Evolutionary conservation across 2,329 filamentous ascomycete species (phyloP), one percentile per base, ranked within the genome.

Genomic region (Fonsecaea pedrosoi): DNA sequence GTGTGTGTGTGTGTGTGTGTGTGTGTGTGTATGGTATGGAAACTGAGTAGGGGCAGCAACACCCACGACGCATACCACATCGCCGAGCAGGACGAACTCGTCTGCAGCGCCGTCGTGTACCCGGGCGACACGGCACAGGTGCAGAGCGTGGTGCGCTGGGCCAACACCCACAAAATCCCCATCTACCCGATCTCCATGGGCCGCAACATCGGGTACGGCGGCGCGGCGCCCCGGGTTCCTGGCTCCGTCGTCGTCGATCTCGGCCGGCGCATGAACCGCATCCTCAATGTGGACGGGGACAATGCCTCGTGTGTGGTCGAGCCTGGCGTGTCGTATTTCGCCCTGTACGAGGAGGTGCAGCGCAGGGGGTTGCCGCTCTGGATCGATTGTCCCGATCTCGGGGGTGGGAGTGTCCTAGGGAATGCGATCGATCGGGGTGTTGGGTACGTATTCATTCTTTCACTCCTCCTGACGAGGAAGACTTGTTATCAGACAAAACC

Each of bases 341-440:
- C 82, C 48, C 73, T 84, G 3, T 81, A 82, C 62, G 72, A 77
- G 10, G 77, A 81, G 68, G 80, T 82, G 62, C 75, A 77, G 32
- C 75, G 78, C 57, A 66, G 76, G 50, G 68, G 68, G 8, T 58
- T 81, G 59, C 79, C 77, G 53, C 75, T 84, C 9, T 84, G 82
- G 83, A 81, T 82, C 1, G 81, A 81, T 66, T 79, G 78, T 40
- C 81, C 83, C 0, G 82, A 81, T 45, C 76, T 85, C 4, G 83
- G 83, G 37, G 84, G 83, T 73, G 83, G 83, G 0, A 80, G 78
- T 40, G 78, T 85, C 4, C 72, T 85, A 21, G 83, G 84, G 1
- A 85, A 86, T 70, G 77, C 82, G 5, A 75, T 83, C 25, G 82
- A 83, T 62, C 77, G 82, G 38, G 82, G 82, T 9, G 76, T 82